Percentiles rank a stretch among this genome's conserved stretches.
Conservation (phyloP, 257 asterid species). For the Coffea eugenioides region DNA sequence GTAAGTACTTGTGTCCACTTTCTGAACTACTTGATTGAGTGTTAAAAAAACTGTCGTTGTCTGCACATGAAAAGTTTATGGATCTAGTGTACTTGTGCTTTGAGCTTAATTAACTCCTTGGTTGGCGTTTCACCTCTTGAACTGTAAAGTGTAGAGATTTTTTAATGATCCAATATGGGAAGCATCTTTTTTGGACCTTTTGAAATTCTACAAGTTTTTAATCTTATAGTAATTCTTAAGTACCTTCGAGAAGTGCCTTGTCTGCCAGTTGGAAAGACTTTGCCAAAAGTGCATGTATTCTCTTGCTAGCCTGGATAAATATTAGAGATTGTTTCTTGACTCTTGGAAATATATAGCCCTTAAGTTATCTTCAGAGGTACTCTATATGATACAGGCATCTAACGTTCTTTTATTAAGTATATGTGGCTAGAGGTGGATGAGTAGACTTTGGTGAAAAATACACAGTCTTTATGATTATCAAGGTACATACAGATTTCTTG, state of each 20-base stretch:
- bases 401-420: neutral
- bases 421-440: neutral
- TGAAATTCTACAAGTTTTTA: neutral
- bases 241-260: neutral
- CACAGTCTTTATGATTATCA: neutral
- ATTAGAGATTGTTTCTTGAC: neutral
- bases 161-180: neutral
- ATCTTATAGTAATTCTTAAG: neutral
- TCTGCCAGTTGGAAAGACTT: neutral
- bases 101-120: neutral
- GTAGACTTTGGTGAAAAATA: neutral
- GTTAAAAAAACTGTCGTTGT: neutral
- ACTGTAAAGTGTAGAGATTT: neutral
- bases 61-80: neutral
- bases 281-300: neutral
- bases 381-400: neutral
- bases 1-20: neutral
- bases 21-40: neutral
- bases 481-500: neutral
- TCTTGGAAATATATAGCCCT: neutral
- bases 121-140: conserved; percentile 3
- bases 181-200: neutral
- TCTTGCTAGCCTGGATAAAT: neutral
- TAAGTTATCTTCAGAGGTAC: neutral
- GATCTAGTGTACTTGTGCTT: neutral